Conservation (phyloP, 1,284 basidiomycete species). For the Mycena sp. region DNA sequence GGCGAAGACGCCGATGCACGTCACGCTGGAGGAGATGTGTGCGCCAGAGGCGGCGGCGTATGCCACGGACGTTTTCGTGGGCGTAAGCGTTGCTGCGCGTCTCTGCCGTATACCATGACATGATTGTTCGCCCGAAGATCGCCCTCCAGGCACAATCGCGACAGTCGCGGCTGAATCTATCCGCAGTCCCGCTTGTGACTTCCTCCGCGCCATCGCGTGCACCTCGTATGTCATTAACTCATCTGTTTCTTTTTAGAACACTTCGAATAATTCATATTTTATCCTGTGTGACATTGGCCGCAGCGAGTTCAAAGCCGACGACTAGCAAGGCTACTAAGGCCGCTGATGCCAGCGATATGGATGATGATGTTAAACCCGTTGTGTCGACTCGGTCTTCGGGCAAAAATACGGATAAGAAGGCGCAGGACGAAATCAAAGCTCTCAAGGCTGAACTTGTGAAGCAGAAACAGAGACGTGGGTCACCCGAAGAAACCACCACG, state of each 20-base stretch:
- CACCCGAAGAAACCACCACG: constrained; percentile 24
- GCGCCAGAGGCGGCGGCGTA: constrained; percentile 64
- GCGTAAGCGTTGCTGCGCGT: constrained; percentile 48
- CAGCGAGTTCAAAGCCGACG: constrained; percentile 25
- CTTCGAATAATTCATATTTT: neutral
- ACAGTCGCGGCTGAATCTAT: constrained; percentile 59
- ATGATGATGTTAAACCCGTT: neutral
- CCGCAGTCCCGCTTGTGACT: constrained; percentile 16
- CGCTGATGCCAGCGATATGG: neutral
- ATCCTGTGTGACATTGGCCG: constrained; percentile 9
- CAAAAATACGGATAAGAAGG: constrained; percentile 31
- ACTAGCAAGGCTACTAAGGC: constrained; percentile 1
- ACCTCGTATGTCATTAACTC: constrained; percentile 9
- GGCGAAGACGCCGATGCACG: constrained; percentile 61
- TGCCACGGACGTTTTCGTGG: constrained; percentile 63
- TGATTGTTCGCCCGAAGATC: constrained; percentile 51
- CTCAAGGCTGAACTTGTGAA: constrained; percentile 19
- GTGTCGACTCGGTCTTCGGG: constrained; percentile 12
- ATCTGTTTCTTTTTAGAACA: neutral
- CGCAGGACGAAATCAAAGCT: constrained; percentile 30
- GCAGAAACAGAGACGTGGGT: constrained; percentile 25
- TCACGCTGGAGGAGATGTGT: constrained; percentile 64
- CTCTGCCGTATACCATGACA: neutral
- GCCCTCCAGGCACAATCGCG: constrained; percentile 70
- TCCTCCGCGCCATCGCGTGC: constrained; percentile 25